Evolutionary conservation across 2,329 filamentous ascomycete species (phyloP), one percentile per base, ranked within the genome.

Genomic region (Coniella vitis): DNA sequence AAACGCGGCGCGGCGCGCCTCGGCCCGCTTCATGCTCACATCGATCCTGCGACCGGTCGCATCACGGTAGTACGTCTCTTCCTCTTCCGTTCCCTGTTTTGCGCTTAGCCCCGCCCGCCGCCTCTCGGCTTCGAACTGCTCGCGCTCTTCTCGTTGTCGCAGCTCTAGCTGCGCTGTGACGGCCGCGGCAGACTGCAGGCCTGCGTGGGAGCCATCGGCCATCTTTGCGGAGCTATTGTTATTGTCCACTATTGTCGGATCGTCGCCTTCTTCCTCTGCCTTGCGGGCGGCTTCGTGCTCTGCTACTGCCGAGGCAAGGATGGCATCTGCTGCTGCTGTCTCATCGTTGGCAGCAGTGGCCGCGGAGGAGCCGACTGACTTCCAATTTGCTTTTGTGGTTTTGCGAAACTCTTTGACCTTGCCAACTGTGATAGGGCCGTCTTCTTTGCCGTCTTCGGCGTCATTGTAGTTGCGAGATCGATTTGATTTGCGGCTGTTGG

Each of bases 41-140:
- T 98, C 95, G 55, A 98, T 90, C 48, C 95, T 84, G n/a, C 90
- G 79, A 12, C 93, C 93, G 3, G 87, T 93, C 10, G 94, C 93
- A 67, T 98, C 93, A 58, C 93, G 86, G 65, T 97, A 96, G 20
- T 96, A 90, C 0, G 91, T 95, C 67, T 96, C 89, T 64, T 69
- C 50, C 69, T 73, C 31, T 58, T 76, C 78, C 5, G 25, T 29
- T 29, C 25, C 25, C 20, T 73, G 17, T 51, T 54, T 38, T 29
- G 25, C 25, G 48, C 29, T 36, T 39, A 70, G 13, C 68, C 69
- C n/a, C 66, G 65, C 38, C 35, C 57, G 59, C 4, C 47, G 46
- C 29, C 56, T 49, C 45, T 62, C 54, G 7, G 47, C 50, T 39
- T 63, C 65, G 31, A 66, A 62, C 51, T 65, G 63, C 20, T 55